Percentiles rank a stretch among this genome's conserved stretches.
Conservation (phyloP, 2,329 filamentous ascomycete species). For the Falciphora oryzae region DNA sequence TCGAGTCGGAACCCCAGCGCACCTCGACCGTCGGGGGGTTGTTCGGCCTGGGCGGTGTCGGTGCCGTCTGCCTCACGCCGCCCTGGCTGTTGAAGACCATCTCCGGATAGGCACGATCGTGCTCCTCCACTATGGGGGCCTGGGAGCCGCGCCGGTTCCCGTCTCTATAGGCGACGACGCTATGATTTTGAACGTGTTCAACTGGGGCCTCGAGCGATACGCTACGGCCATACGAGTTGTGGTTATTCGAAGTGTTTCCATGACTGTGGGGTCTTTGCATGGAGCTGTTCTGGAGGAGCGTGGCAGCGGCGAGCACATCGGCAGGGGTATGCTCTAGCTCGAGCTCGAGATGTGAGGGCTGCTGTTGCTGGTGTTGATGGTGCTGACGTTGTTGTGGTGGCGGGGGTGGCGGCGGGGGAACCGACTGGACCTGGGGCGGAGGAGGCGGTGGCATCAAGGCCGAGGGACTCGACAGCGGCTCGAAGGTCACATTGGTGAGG, state of each 20-base stretch:
- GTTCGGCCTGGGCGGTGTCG: conserved; percentile 4
- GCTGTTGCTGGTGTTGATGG: conserved; percentile 9
- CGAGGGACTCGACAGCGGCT: conserved; percentile 19
- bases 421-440: conserved; percentile 11
- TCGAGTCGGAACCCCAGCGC: conserved; percentile 64
- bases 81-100: conserved; percentile 32
- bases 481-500: conserved; percentile 21
- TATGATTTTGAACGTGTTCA: conserved; percentile 37
- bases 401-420: conserved; percentile 4
- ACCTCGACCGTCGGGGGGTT: conserved; percentile 4
- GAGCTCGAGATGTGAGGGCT: conserved; percentile 15
- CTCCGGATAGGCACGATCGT: conserved; percentile 33
- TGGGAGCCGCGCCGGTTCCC: conserved; percentile 28
- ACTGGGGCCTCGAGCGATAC: conserved; percentile 27
- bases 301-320: conserved; percentile 55
- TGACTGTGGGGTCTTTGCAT: conserved; percentile 18
- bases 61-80: conserved; percentile 5
- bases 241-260: conserved; percentile 21
- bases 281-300: conserved; percentile 41
- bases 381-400: conserved; percentile 13
- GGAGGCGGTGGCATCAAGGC: conserved; percentile 19
- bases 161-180: conserved; percentile 35
- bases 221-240: conserved; percentile 13
- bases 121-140: conserved; percentile 22
- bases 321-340: conserved; percentile 33